These are phyloP conservation scores for Citrus sinensis DNA, from an alignment of 345 rosid species.

Conservation along the genomic window DNA sequence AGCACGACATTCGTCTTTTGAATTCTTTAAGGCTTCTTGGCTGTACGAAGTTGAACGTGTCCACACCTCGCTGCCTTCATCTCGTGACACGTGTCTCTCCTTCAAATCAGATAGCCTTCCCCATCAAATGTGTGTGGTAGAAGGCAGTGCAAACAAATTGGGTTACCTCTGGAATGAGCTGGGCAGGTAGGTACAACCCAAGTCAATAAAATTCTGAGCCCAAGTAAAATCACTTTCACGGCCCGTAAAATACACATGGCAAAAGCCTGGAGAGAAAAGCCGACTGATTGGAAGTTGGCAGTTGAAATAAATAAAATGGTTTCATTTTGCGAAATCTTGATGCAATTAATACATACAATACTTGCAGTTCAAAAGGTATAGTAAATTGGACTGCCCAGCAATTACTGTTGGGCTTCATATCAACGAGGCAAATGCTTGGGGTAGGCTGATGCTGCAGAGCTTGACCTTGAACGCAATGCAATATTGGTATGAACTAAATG, in stretches of 20 bases:
- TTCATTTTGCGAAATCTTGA: background rate
- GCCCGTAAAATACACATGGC: too few relatives aligned
- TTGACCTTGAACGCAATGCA: background rate
- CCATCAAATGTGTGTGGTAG: background rate
- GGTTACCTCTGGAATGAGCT: background rate
- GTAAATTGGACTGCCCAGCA: background rate
- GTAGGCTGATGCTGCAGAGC: background rate
- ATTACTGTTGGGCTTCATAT: background rate
- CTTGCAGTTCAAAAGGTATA: background rate
- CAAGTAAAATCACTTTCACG: background rate
- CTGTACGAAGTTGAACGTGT: background rate
- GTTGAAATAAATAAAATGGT: background rate
- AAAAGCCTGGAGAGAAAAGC: too few relatives aligned
- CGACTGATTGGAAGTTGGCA: background rate
- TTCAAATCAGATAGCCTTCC: background rate
- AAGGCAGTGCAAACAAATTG: background rate
- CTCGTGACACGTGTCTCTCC: background rate
- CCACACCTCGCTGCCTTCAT: background rate
- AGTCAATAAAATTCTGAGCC: background rate
- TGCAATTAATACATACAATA: background rate
- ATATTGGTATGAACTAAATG: slow-evolving; percentile 10
- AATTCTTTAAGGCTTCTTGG: background rate
- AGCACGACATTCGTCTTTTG: background rate
- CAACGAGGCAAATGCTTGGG: background rate
- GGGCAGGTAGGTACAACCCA: background rate